These are phyloP conservation scores for Trametes cinnabarina DNA, from an alignment of 768 basidiomycete species.

Conservation along the genomic window DNA sequence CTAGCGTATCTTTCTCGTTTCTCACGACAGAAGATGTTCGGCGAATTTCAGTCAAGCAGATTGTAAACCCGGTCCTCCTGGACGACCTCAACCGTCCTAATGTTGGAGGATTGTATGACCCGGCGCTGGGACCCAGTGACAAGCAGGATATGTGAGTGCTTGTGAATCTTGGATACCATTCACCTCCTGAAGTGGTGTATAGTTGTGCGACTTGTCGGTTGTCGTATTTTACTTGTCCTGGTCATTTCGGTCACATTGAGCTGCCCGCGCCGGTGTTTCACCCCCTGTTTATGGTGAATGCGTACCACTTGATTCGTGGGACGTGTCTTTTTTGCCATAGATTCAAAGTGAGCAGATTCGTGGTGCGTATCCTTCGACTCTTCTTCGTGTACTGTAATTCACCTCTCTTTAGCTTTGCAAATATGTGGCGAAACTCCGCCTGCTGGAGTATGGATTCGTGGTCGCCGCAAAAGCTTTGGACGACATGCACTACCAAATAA, in stretches of 20 bases:
- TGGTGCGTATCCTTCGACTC: conserved; percentile 44
- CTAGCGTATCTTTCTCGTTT: conserved; percentile 90
- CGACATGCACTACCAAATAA: conserved; percentile 49
- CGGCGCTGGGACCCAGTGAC: conserved; percentile 87
- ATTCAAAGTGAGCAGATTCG: conserved; percentile 77
- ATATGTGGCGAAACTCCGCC: conserved; percentile 80
- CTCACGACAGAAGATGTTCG: conserved; percentile 85
- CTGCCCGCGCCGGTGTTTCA: conserved; percentile 94
- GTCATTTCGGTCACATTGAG: conserved; percentile 98
- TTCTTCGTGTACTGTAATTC: not conserved
- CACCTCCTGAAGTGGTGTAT: conserved; percentile 15
- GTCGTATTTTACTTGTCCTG: conserved; percentile 92
- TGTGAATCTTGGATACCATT: not conserved
- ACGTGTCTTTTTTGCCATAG: conserved; percentile 93
- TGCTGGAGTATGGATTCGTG: conserved; percentile 87
- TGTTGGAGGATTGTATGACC: conserved; percentile 90
- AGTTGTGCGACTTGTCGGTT: conserved; percentile 94
- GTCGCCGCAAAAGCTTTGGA: conserved; percentile 79
- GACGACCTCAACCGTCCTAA: conserved; percentile 94
- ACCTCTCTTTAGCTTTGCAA: conserved; percentile 58
- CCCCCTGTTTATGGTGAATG: conserved; percentile 91
- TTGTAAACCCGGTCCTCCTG: conserved; percentile 87
- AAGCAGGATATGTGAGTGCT: conserved; percentile 82
- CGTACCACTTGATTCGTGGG: conserved; percentile 82
- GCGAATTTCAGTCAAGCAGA: conserved; percentile 95